A percentile compares a stretch with the other conserved stretches of the same genome.
Conservation (phyloP, 805 yeast genomes). For the Myxozyma neotropica region DNA sequence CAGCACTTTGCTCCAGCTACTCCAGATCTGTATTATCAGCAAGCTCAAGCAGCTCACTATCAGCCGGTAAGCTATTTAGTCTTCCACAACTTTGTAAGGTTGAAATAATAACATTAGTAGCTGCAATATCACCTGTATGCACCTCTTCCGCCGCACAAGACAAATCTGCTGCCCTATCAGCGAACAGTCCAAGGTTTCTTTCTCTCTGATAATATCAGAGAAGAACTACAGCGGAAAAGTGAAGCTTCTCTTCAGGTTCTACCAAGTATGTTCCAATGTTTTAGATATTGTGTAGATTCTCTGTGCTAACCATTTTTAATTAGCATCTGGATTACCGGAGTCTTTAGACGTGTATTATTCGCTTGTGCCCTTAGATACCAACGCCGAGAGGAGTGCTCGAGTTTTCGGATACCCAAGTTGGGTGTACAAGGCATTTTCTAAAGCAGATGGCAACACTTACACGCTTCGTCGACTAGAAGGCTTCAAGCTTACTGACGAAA, state of each 20-base stretch:
- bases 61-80: constrained; percentile 33
- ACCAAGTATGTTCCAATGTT: constrained; percentile 37
- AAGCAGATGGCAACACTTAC: constrained; percentile 75
- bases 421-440: constrained; percentile 78
- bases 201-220: constrained; percentile 71
- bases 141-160: constrained; percentile 77
- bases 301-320: not conserved
- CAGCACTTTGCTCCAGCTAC: constrained; percentile 7
- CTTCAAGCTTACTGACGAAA: constrained; percentile 57
- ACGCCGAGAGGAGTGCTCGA: constrained; percentile 44
- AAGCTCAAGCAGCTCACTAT: constrained; percentile 35
- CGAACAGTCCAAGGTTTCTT: constrained; percentile 70
- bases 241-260: constrained; percentile 78
- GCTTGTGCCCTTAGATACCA: constrained; percentile 74
- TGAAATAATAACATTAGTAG: constrained; percentile 3
- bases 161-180: constrained; percentile 69
- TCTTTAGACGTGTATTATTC: constrained; percentile 82
- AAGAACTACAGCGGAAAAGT: constrained; percentile 67
- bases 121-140: constrained; percentile 86
- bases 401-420: constrained; percentile 60
- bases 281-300: not conserved
- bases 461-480: constrained; percentile 72
- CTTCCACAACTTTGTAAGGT: not conserved
- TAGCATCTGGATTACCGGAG: constrained; percentile 65
- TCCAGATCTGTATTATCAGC: constrained; percentile 38